These are phyloP conservation scores for Porogramme epimiltina DNA, from an alignment of 1,284 basidiomycete genomes.

Conservation along the genomic window DNA sequence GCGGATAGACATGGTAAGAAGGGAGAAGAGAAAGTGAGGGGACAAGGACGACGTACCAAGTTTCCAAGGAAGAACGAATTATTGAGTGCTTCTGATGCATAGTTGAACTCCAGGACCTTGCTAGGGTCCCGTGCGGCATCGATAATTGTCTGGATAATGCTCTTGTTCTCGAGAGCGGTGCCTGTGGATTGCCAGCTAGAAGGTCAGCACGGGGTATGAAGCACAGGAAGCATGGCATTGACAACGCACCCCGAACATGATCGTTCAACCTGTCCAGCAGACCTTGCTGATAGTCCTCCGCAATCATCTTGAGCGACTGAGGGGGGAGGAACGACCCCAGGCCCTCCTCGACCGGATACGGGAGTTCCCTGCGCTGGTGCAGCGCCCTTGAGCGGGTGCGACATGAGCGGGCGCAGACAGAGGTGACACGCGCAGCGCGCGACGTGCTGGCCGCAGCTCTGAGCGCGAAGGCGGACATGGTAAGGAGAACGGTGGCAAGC, in stretches of 20 bases:
- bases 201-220: neutral
- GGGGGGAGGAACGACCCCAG: slow-evolving; percentile 77
- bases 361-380: slow-evolving; percentile 59
- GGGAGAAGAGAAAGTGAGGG: slow-evolving; percentile 5
- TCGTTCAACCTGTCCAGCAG: slow-evolving; percentile 75
- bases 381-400: slow-evolving; percentile 38
- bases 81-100: slow-evolving; percentile 91
- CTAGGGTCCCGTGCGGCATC: slow-evolving; percentile 65
- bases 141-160: slow-evolving; percentile 78
- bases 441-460: slow-evolving; percentile 27
- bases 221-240: neutral
- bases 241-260: slow-evolving; percentile 63
- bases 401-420: slow-evolving; percentile 14
- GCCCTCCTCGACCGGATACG: slow-evolving; percentile 69
- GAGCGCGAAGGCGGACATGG: slow-evolving; percentile 29
- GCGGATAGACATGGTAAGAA: slow-evolving; percentile 2
- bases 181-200: slow-evolving; percentile 19
- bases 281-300: slow-evolving; percentile 82
- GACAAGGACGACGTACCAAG: slow-evolving; percentile 58
- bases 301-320: slow-evolving; percentile 63
- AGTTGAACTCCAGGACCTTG: slow-evolving; percentile 83
- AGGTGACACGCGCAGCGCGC: slow-evolving; percentile 20
- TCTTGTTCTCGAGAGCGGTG: slow-evolving; percentile 45
- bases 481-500: neutral
- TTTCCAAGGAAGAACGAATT: slow-evolving; percentile 93